These are phyloP conservation scores for Wallacemonas sp. DNA, from an alignment of 208 protist genomes.

Conservation along the genomic window DNA sequence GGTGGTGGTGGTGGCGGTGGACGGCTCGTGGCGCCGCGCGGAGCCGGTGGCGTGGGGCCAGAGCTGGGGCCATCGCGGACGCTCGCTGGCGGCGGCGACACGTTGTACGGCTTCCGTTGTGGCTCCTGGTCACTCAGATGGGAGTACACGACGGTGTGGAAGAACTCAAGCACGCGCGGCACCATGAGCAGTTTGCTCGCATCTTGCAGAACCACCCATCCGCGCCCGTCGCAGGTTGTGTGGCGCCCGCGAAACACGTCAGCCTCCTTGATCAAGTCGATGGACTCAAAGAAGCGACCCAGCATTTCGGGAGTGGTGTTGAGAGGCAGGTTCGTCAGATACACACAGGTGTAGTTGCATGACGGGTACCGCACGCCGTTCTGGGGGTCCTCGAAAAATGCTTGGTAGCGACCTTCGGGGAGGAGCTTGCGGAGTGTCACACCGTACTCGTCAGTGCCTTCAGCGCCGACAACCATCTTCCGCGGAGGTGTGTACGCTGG, in stretches of 20 bases:
- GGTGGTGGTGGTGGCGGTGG: conserved; percentile 1
- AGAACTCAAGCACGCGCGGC: conserved; percentile 66
- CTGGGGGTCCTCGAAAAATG: conserved; percentile 45
- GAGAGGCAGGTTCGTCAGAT: conserved; percentile 68
- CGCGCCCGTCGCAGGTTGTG: conserved; percentile 58
- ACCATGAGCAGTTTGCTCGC: conserved; percentile 49
- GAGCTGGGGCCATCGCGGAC: not conserved
- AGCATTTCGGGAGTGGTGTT: conserved; percentile 76
- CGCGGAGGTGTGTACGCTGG: conserved; percentile 49
- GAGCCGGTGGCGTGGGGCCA: conserved; percentile 15
- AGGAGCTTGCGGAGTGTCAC: conserved; percentile 67
- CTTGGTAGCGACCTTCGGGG: conserved; percentile 70
- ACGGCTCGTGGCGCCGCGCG: conserved; percentile 16
- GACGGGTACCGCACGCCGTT: conserved; percentile 36
- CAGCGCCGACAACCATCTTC: conserved; percentile 54
- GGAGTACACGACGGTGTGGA: conserved; percentile 62
- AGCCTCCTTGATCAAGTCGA: conserved; percentile 71
- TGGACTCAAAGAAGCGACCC: conserved; percentile 70
- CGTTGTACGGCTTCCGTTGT: conserved; percentile 22
- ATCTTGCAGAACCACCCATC: conserved; percentile 77
- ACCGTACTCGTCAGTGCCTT: conserved; percentile 39
- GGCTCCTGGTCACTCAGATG: conserved; percentile 65
- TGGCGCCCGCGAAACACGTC: conserved; percentile 51
- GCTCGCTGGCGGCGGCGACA: conserved; percentile 13
- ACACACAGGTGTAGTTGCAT: conserved; percentile 50